phyloP scores from a whole-genome alignment of 352 stramenopile genomes.

The Globisporangium polare region DNA sequence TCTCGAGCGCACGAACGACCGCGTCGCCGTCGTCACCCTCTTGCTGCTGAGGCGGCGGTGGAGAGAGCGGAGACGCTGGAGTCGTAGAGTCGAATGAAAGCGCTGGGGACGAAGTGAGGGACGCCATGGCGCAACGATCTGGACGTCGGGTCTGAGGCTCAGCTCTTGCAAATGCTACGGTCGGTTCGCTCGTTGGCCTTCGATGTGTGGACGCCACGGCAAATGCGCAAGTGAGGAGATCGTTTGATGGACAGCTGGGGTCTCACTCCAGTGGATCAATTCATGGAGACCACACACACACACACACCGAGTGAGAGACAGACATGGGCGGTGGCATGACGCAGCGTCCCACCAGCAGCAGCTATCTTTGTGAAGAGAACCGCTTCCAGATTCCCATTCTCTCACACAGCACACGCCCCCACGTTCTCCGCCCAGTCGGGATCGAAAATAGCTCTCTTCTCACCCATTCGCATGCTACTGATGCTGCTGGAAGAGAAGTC shows the following conservation, averaged over 20 bases:
- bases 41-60: not conserved
- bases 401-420: too few relatives aligned
- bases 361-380: too few relatives aligned
- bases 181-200: not conserved
- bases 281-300: too few relatives aligned
- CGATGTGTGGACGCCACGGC: not conserved
- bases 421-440: too few relatives aligned
- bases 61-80: not conserved
- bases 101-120: not conserved
- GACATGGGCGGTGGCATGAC: too few relatives aligned
- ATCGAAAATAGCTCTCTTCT: too few relatives aligned
- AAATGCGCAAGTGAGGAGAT: conserved; percentile 1
- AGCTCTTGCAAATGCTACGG: not conserved
- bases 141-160: not conserved
- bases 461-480: too few relatives aligned
- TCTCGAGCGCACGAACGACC: not conserved
- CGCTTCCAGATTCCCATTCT: too few relatives aligned
- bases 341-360: too few relatives aligned
- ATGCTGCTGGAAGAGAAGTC: too few relatives aligned
- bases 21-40: not conserved
- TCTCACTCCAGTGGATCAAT: too few relatives aligned
- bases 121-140: not conserved
- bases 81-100: not conserved
- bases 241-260: not conserved
- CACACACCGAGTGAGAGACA: too few relatives aligned